Evolutionary conservation across 2,329 filamentous ascomycete species (phyloP).

Genomic region (Sarocladium brachiariae): DNA sequence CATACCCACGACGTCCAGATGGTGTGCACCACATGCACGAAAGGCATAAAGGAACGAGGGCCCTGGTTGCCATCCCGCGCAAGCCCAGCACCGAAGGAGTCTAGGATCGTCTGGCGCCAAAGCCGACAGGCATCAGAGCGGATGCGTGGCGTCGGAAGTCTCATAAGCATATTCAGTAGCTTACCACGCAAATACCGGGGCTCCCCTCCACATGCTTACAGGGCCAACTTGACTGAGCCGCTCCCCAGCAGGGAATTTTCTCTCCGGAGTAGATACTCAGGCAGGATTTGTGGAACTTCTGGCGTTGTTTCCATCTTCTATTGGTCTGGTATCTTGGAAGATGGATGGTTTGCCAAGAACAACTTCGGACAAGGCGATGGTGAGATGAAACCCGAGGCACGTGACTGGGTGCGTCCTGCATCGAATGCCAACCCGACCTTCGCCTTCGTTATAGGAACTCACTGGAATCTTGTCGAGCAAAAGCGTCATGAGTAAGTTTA

Average conservation of each 20-base stretch:
- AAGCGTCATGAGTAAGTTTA: no score
- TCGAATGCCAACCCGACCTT: no score
- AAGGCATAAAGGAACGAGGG: constrained; percentile 1
- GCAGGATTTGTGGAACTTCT: neutral
- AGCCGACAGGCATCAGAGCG: constrained; percentile 6
- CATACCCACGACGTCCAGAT: no score
- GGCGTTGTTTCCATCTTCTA: neutral
- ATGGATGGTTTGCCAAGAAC: neutral
- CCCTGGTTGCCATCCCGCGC: constrained; percentile 7
- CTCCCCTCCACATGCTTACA: constrained; percentile 4
- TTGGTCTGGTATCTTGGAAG: constrained; percentile 1
- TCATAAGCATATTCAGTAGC: constrained; percentile 10
- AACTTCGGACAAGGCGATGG: neutral
- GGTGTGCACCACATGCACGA: neutral
- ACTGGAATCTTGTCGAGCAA: no score
- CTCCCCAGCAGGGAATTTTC: no score
- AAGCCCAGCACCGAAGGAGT: neutral
- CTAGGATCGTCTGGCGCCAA: constrained; percentile 4
- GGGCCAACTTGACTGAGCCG: no score
- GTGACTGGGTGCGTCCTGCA: neutral
- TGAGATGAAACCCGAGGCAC: neutral
- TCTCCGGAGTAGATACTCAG: constrained; percentile 3
- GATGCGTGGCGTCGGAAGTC: constrained; percentile 7
- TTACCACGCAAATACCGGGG: constrained; percentile 9
- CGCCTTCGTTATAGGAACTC: no score